Percentiles rank a stretch among this genome's conserved stretches.
phyloP scores from a whole-genome alignment of 1,284 basidiomycete species.

The Cutaneotrichosporon mucoides region DNA sequence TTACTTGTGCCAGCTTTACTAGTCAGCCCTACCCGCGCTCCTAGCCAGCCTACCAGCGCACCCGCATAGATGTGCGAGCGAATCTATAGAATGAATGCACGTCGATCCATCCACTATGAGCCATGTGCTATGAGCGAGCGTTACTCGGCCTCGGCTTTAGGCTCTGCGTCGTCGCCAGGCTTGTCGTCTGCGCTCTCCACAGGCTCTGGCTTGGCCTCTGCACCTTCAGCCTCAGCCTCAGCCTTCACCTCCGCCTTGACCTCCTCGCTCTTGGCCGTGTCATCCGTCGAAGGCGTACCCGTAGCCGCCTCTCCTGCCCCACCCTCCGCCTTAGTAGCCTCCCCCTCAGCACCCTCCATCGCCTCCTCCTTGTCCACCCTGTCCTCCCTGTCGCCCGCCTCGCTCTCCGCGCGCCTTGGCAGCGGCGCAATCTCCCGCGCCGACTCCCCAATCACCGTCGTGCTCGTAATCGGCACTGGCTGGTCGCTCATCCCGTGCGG shows the following conservation, averaged over 20 bases:
- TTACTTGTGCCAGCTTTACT: neutral
- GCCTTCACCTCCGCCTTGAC: no score
- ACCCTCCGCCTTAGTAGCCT: neutral
- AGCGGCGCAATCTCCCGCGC: conserved; percentile 37
- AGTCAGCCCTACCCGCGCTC: neutral
- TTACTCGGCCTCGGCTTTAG: no score
- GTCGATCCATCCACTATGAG: neutral
- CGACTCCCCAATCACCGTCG: conserved; percentile 33
- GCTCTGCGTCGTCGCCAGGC: no score
- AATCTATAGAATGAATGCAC: conserved; percentile 1
- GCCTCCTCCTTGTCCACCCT: neutral
- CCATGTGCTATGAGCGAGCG: no score
- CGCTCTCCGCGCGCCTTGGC: conserved; percentile 21
- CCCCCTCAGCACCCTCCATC: neutral
- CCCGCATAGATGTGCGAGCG: neutral
- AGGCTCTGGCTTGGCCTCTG: neutral
- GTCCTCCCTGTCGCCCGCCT: neutral
- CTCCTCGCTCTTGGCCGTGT: conserved; percentile 3
- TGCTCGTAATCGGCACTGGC: conserved; percentile 43
- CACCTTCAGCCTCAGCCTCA: no score
- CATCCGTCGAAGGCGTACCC: neutral
- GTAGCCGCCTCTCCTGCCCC: neutral
- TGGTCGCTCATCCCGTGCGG: conserved; percentile 47
- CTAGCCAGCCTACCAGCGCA: neutral
- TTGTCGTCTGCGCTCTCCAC: neutral